Evolutionary conservation across 257 asterid species (phyloP).

Genomic region (Nicotiana otophora): DNA sequence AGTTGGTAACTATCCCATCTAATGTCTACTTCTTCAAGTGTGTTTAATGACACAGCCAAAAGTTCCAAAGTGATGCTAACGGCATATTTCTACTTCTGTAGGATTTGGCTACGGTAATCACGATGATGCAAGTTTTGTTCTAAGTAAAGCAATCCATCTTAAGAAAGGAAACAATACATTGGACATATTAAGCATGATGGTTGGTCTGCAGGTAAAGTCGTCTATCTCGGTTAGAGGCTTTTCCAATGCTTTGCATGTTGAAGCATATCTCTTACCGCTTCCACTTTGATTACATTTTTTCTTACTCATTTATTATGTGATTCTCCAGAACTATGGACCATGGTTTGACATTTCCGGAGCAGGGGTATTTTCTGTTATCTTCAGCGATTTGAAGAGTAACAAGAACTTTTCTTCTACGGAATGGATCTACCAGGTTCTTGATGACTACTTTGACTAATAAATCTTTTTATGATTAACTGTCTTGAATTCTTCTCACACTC

Average conservation of each 20-base stretch:
- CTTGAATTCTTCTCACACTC: neutral
- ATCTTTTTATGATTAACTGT: neutral
- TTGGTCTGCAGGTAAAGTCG: slow-evolving; percentile 59
- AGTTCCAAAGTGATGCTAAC: neutral
- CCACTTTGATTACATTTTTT: neutral
- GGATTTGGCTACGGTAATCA: slow-evolving; percentile 70
- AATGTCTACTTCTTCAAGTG: neutral
- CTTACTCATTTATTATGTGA: neutral
- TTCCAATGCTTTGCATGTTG: neutral
- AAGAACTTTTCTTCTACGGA: slow-evolving; percentile 47
- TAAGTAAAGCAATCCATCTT: slow-evolving; percentile 36
- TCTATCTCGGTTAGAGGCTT: neutral
- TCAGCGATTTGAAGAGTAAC: slow-evolving; percentile 29
- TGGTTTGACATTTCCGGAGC: slow-evolving; percentile 73
- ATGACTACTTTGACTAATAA: slow-evolving; percentile 2
- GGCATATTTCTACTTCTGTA: slow-evolving; percentile 7
- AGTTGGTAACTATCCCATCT: slow-evolving; percentile 35
- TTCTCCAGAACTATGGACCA: slow-evolving; percentile 68
- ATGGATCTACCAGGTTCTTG: slow-evolving; percentile 69
- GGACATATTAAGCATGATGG: slow-evolving; percentile 67
- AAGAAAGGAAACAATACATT: slow-evolving; percentile 49
- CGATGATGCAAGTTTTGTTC: slow-evolving; percentile 50
- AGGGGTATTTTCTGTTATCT: slow-evolving; percentile 50
- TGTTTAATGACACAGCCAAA: neutral
- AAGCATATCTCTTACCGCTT: neutral